Evolutionary conservation across 2,329 filamentous ascomycete species (phyloP).

Genomic region (Talaromyces albobiverticillius): DNA sequence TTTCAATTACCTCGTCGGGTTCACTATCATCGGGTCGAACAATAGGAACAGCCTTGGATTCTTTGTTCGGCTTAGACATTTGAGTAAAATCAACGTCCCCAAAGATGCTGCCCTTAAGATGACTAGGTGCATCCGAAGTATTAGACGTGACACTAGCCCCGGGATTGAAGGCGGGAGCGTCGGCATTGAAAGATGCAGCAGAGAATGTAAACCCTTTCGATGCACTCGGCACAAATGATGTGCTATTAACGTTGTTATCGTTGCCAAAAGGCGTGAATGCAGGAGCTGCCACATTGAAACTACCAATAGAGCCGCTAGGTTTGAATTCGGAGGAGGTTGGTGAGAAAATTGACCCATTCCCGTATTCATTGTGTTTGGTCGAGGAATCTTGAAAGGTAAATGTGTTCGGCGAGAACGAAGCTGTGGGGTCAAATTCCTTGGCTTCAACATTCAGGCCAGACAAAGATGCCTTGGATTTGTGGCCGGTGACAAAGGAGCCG

Average conservation of each 20-base stretch:
- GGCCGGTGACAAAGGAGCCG: conserved; percentile 46
- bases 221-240: conserved; percentile 18
- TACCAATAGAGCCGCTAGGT: conserved; percentile 24
- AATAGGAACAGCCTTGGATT: conserved; percentile 82
- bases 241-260: conserved; percentile 10
- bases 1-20: conserved; percentile 50
- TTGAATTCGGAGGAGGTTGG: conserved; percentile 24
- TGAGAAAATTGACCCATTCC: conserved; percentile 27
- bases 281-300: conserved; percentile 62
- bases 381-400: conserved; percentile 40
- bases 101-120: conserved; percentile 55
- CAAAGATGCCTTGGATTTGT: conserved; percentile 61
- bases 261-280: conserved; percentile 61
- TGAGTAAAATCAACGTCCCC: conserved; percentile 64
- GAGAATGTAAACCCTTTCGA: conserved; percentile 63
- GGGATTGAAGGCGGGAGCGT: conserved; percentile 74
- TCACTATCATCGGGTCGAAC: conserved; percentile 59
- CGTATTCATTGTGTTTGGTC: conserved; percentile 40
- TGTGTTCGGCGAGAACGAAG: conserved; percentile 47
- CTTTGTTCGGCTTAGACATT: conserved; percentile 63
- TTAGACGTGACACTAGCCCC: conserved; percentile 30
- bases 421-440: conserved; percentile 72
- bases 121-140: conserved; percentile 20
- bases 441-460: conserved; percentile 87
- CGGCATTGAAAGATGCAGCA: conserved; percentile 67